Conservation (phyloP, 345 rosid species). For the Gossypium sturtianum region DNA sequence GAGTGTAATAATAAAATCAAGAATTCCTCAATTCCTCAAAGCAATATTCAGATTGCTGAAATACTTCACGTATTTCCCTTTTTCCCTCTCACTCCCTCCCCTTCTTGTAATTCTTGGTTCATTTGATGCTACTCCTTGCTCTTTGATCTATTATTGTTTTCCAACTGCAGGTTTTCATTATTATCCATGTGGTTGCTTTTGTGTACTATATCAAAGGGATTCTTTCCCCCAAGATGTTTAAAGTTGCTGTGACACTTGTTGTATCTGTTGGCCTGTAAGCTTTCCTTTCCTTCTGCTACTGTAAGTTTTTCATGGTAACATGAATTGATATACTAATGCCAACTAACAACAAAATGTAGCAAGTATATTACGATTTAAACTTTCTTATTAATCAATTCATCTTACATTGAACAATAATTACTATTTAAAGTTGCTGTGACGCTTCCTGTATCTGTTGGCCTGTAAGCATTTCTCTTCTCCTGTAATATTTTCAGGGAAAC, state of each 20-base stretch:
- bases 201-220: slow-evolving; percentile 84
- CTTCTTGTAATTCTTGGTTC: background rate
- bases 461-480: slow-evolving; percentile 52
- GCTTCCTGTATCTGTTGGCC: slow-evolving; percentile 78
- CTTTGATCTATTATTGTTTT: slow-evolving; percentile 2
- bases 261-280: slow-evolving; percentile 87
- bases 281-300: slow-evolving; percentile 22
- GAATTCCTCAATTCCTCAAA: background rate
- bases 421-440: slow-evolving; percentile 39
- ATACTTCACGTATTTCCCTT: background rate
- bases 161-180: slow-evolving; percentile 74
- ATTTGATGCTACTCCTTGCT: background rate
- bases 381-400: background rate
- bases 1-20: background rate
- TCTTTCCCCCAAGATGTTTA: slow-evolving; percentile 88
- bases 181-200: slow-evolving; percentile 89
- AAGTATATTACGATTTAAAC: background rate
- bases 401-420: slow-evolving; percentile 1
- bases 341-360: background rate
- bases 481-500: background rate
- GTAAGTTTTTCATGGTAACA: background rate
- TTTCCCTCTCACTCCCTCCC: background rate
- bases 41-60: background rate
- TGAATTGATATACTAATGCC: background rate
- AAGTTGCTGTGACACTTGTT: slow-evolving; percentile 88